Percentiles rank a stretch among this genome's conserved stretches.
phyloP scores from a whole-genome alignment of 352 stramenopile genomes.

The Pythium utonaiense region DNA sequence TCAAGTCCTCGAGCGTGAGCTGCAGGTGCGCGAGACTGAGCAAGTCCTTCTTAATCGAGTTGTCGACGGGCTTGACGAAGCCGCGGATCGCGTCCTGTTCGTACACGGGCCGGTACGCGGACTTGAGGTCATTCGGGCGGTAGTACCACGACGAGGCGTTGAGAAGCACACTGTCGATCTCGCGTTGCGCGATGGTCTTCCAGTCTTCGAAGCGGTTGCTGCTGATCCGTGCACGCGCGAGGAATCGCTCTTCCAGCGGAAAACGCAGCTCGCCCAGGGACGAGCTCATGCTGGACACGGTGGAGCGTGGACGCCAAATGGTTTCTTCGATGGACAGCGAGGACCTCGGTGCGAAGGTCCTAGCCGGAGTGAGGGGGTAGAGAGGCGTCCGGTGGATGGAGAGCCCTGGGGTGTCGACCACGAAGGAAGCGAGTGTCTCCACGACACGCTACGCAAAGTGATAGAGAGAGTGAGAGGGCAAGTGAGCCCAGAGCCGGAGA shows the following conservation, averaged over 20 bases:
- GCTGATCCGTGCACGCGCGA: constrained; percentile 22
- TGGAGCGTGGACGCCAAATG: constrained; percentile 21
- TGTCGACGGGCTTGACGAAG: constrained; percentile 10
- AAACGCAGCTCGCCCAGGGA: constrained; percentile 18
- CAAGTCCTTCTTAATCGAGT: constrained; percentile 17
- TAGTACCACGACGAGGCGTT: constrained; percentile 31
- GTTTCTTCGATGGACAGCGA: constrained; percentile 2
- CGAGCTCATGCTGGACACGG: constrained; percentile 23
- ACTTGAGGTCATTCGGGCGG: constrained; percentile 24
- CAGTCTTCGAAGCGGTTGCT: constrained; percentile 28
- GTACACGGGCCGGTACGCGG: constrained; percentile 21
- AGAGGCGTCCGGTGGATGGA: background rate
- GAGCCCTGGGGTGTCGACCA: background rate
- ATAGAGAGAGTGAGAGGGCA: background rate
- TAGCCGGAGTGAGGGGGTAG: background rate
- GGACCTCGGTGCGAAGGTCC: background rate
- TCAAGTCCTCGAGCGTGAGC: constrained; percentile 27
- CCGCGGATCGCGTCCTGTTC: constrained; percentile 30
- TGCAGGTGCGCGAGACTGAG: constrained; percentile 22
- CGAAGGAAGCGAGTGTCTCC: background rate
- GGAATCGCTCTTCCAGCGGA: constrained; percentile 23
- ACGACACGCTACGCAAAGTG: background rate
- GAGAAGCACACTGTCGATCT: constrained; percentile 21
- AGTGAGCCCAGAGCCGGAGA: background rate
- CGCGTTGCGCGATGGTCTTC: constrained; percentile 16